phyloP scores from a whole-genome alignment of 495 filamentous ascomycete species.

The Corynascus novoguineensis region DNA sequence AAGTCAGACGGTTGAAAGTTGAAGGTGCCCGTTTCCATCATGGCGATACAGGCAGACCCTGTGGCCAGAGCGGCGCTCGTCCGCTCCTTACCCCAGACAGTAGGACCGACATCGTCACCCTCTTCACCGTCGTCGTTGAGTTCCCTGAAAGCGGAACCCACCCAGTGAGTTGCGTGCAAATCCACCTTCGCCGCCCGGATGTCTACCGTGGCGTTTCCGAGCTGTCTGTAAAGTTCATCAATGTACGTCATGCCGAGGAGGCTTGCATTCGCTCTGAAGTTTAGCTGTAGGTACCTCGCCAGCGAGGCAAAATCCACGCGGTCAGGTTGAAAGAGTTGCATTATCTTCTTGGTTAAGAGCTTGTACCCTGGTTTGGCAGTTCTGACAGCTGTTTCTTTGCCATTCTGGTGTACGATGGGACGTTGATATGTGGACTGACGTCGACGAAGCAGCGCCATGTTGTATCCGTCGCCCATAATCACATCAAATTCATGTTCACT shows the following conservation, averaged over 20 bases:
- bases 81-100: too few species aligned
- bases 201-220: neutral
- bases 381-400: too few species aligned
- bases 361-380: neutral
- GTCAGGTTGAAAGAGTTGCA: neutral
- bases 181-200: neutral
- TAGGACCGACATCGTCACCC: too few species aligned
- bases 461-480: neutral
- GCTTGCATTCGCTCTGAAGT: neutral
- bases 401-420: neutral
- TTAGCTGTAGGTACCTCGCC: neutral
- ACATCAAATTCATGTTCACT: neutral
- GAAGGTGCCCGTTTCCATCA: neutral
- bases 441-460: neutral
- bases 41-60: neutral
- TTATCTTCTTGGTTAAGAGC: neutral
- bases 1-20: neutral
- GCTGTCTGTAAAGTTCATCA: neutral
- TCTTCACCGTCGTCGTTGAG: neutral
- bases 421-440: neutral
- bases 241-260: neutral
- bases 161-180: neutral
- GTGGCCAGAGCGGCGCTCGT: too few species aligned
- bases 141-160: neutral
- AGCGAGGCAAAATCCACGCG: neutral